A percentile compares a stretch with the other conserved stretches of the same genome.
These are phyloP conservation scores for Crithidia thermophila DNA, from an alignment of 208 protist genomes.

Conservation along the genomic window DNA sequence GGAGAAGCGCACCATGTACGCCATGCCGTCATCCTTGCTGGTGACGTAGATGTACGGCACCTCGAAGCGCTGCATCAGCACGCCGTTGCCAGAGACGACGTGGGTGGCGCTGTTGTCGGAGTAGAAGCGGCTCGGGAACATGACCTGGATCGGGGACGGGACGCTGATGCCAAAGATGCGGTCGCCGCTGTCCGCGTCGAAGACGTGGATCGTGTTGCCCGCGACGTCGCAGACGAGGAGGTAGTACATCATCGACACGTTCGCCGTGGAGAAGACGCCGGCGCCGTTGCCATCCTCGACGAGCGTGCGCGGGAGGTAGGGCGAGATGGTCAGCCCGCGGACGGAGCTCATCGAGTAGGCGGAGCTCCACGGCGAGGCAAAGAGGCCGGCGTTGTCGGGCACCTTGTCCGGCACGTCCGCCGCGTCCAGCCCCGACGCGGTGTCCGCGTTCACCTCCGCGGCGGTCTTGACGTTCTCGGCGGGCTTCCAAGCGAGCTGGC, in stretches of 20 bases:
- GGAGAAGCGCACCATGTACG: constrained; percentile 77
- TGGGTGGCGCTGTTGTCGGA: constrained; percentile 2
- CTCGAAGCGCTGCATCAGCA: constrained; percentile 40
- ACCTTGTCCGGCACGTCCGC: constrained; percentile 24
- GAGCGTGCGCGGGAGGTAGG: constrained; percentile 63
- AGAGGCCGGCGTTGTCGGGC: constrained; percentile 59
- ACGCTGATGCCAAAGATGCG: constrained; percentile 71
- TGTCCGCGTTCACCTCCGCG: constrained; percentile 11
- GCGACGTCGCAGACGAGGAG: constrained; percentile 82
- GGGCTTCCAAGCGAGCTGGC: constrained; percentile 43
- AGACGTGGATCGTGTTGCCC: constrained; percentile 74
- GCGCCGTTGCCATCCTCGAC: constrained; percentile 61
- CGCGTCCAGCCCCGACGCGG: constrained; percentile 2
- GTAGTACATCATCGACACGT: constrained; percentile 63
- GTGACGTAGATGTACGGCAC: constrained; percentile 87
- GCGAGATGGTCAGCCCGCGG: constrained; percentile 81
- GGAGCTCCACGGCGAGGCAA: constrained; percentile 77
- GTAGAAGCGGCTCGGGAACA: constrained; percentile 67
- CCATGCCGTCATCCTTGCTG: constrained; percentile 86
- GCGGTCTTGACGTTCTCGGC: constrained; percentile 50
- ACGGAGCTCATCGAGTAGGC: constrained; percentile 77
- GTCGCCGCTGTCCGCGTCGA: constrained; percentile 67
- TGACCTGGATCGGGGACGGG: constrained; percentile 86
- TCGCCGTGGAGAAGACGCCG: constrained; percentile 51
- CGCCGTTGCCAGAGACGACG: constrained; percentile 10